phyloP scores from a whole-genome alignment of 139 green algal species.

The Coelastrella sp. region DNA sequence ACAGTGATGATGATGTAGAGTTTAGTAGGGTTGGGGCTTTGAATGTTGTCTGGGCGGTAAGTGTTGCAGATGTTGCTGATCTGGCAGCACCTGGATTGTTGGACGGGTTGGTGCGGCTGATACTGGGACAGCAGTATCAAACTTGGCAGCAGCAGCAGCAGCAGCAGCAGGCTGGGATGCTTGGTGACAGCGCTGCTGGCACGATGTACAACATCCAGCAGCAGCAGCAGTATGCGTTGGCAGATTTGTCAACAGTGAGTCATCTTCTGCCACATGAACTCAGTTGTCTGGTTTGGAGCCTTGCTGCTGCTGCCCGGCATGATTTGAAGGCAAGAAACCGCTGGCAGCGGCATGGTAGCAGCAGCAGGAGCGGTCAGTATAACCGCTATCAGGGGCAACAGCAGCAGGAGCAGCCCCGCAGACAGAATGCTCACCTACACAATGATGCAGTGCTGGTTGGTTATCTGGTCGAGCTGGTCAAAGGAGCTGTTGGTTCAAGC shows the following conservation, averaged over 20 bases:
- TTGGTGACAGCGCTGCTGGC: background rate
- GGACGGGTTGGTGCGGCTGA: background rate
- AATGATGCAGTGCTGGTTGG: background rate
- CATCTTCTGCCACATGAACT: constrained; percentile 10
- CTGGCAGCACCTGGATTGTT: background rate
- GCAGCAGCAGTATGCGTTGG: constrained; percentile 17
- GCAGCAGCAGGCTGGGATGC: background rate
- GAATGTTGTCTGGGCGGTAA: constrained; percentile 2
- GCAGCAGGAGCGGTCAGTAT: background rate
- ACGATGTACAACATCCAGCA: background rate
- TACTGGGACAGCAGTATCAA: background rate
- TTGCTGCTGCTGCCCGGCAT: background rate
- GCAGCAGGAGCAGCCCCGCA: background rate
- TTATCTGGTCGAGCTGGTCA: background rate
- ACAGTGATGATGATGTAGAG: background rate
- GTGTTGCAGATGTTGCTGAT: background rate
- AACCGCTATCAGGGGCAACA: background rate
- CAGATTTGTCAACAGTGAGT: background rate
- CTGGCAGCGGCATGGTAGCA: background rate
- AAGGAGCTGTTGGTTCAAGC: no score
- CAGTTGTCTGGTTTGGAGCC: constrained; percentile 21
- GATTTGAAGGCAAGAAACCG: background rate
- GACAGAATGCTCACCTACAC: constrained; percentile 3
- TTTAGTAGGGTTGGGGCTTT: constrained; percentile 5
- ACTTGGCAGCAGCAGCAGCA: constrained; percentile 23